These are phyloP conservation scores for Hypoxylon trugodes DNA, from an alignment of 495 filamentous ascomycete genomes.

Conservation along the genomic window DNA sequence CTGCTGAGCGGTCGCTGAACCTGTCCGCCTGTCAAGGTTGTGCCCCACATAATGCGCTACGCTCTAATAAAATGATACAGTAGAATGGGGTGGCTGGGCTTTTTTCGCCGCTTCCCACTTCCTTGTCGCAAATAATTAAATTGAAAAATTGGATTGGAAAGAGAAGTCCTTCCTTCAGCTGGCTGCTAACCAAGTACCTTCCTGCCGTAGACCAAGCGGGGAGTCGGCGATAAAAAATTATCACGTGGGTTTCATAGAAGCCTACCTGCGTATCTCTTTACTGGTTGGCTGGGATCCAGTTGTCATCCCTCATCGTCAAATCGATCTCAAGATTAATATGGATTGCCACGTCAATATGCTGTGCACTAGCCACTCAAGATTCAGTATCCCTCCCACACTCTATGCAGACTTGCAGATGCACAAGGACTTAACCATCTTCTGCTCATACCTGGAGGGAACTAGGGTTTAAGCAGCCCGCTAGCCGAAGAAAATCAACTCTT, in stretches of 20 bases:
- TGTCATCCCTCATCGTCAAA: constrained; percentile 27
- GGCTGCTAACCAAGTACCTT: constrained; percentile 7
- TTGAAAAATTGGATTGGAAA: constrained; percentile 35
- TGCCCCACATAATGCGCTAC: constrained; percentile 36
- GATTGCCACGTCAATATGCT: constrained; percentile 41
- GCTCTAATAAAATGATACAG: constrained; percentile 4
- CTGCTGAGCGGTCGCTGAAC: constrained; percentile 14
- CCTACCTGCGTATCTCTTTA: constrained; percentile 6
- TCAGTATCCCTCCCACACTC: constrained; percentile 24
- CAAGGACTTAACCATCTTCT: constrained; percentile 1
- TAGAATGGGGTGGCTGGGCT: constrained; percentile 34
- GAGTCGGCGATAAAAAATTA: constrained; percentile 30
- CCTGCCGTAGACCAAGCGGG: constrained; percentile 8
- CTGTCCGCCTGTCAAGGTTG: constrained; percentile 1
- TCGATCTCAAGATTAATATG: constrained; percentile 39
- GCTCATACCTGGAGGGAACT: neutral
- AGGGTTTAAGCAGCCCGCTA: constrained; percentile 7
- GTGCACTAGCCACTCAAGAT: constrained; percentile 23
- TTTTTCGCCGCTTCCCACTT: constrained; percentile 27
- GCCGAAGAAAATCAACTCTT: constrained; percentile 17
- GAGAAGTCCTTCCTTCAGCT: constrained; percentile 23
- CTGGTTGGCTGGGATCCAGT: constrained; percentile 26
- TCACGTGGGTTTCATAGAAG: constrained; percentile 34
- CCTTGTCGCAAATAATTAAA: constrained; percentile 30
- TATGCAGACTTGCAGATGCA: too few relatives aligned